A percentile compares a stretch with the other conserved stretches of the same genome.
phyloP scores from a whole-genome alignment of 257 asterid genomes.

The Lavandula angustifolia region DNA sequence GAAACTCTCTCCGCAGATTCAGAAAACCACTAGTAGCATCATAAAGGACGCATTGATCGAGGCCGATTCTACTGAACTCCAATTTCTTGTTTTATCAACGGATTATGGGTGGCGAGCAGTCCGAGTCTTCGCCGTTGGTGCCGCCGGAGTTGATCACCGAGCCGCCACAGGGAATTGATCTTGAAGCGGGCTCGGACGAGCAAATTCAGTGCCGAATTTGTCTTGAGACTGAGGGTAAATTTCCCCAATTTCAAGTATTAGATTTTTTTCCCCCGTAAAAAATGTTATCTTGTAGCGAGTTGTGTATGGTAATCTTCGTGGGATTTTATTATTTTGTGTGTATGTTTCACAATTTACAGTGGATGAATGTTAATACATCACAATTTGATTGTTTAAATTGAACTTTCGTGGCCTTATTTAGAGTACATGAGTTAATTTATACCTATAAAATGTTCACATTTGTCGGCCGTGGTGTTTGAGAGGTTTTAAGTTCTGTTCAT shows the following conservation, averaged over 20 bases:
- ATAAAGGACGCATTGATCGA: no score
- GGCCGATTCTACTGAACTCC: no score
- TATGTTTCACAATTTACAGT: background rate
- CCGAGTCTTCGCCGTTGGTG: constrained; percentile 68
- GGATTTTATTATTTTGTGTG: background rate
- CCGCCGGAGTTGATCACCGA: constrained; percentile 64
- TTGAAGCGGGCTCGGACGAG: constrained; percentile 90
- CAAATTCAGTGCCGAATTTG: constrained; percentile 99
- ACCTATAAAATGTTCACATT: no score
- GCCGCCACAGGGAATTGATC: constrained; percentile 70
- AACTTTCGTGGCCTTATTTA: constrained; percentile 6
- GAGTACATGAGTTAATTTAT: no score
- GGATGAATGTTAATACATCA: no score
- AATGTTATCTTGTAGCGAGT: constrained; percentile 19
- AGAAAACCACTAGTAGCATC: no score
- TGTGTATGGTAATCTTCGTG: constrained; percentile 1
- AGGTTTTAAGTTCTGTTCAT: no score
- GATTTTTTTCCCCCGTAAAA: background rate
- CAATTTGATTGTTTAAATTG: no score
- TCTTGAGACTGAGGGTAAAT: constrained; percentile 83
- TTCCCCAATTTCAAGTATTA: background rate
- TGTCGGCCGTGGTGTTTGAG: no score
- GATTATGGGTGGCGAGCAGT: constrained; percentile 51
- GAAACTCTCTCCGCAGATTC: no score
- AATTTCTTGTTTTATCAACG: no score